Conservation (phyloP, 768 basidiomycete genomes). For the Psilocybe tampanensis region DNA sequence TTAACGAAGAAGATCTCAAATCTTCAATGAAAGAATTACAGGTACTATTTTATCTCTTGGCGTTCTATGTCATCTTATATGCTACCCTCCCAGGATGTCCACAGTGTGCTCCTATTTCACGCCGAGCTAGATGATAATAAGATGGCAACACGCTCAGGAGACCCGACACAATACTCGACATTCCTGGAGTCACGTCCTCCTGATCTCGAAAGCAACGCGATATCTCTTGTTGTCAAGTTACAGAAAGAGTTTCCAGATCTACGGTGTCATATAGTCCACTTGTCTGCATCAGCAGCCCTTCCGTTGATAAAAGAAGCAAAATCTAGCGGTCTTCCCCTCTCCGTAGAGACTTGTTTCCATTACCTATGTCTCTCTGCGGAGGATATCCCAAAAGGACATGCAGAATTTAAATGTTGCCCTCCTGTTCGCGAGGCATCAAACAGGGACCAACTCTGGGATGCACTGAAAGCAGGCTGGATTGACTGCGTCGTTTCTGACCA, state of each 20-base stretch:
- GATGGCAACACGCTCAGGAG: slow-evolving; percentile 9
- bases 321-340: slow-evolving; percentile 65
- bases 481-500: slow-evolving; percentile 97
- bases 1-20: slow-evolving; percentile 67
- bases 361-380: slow-evolving; percentile 82
- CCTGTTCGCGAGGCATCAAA: slow-evolving; percentile 82
- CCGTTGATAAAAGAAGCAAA: slow-evolving; percentile 74
- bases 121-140: slow-evolving; percentile 70
- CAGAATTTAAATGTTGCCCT: slow-evolving; percentile 96
- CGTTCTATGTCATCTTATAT: not conserved
- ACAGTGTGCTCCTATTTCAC: slow-evolving; percentile 85
- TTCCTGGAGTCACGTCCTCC: slow-evolving; percentile 88
- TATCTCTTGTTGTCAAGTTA: slow-evolving; percentile 71
- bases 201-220: slow-evolving; percentile 78
- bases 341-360: slow-evolving; percentile 98
- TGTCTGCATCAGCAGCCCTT: slow-evolving; percentile 84
- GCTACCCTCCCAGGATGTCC: slow-evolving; percentile 49
- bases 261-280: slow-evolving; percentile 93
- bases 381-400: slow-evolving; percentile 70
- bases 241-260: slow-evolving; percentile 65
- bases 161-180: slow-evolving; percentile 69
- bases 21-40: slow-evolving; percentile 75
- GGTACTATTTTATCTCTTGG: slow-evolving; percentile 40
- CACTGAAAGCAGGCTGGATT: slow-evolving; percentile 78
- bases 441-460: slow-evolving; percentile 78